Evolutionary conservation across 129 eudicot genomes (phyloP), one percentile per base, ranked within the genome.

Genomic region (Arctium minus): DNA sequence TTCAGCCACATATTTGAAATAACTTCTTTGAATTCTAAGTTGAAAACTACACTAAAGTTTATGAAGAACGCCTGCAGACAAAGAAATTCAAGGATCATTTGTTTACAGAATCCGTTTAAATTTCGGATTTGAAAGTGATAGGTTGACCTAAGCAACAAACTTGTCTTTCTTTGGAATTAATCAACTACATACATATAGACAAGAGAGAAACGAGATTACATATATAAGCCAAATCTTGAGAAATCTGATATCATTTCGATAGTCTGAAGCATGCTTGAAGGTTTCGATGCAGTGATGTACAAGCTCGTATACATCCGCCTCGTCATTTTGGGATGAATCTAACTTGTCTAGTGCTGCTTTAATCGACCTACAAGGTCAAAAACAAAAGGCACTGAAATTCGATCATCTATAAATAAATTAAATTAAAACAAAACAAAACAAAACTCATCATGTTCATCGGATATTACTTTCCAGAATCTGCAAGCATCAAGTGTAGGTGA

Each of bases 191-290:
- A 27, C 36, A 72, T 17, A 22, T 9, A 81, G 5, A 27, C 11
- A 67, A 0, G 56, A 27, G 31, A 0, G 29, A 5, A 42, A 36
- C 5, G 29, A 50, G 69, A 62, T 70, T 90, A 96, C 99, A 87
- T 93, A 82, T 68, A 93, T 86, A 82, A 96, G 88, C 94, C 98
- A 93, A 36, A 96, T 85, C 85, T 89, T 90, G 90, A 93, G 98
- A 82, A 96, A 96, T 70, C 99, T 83, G 89, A 84, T 22, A 81
- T 96, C 99, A 22, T 93, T 86, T 70, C 70, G 84, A 78, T 90
- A 96, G 1, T 82, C 84, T 3, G 85, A 32, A 60, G 86, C 79
- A 79, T 78, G 37, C 85, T 91, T 93, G 85, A 96, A 96, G 70
- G 89, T 85, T 6, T 71, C 10, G 73, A 93, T 82, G 70, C 98